These are phyloP conservation scores for Pleurotus platypus DNA, from an alignment of 768 basidiomycete species.

Conservation along the genomic window DNA sequence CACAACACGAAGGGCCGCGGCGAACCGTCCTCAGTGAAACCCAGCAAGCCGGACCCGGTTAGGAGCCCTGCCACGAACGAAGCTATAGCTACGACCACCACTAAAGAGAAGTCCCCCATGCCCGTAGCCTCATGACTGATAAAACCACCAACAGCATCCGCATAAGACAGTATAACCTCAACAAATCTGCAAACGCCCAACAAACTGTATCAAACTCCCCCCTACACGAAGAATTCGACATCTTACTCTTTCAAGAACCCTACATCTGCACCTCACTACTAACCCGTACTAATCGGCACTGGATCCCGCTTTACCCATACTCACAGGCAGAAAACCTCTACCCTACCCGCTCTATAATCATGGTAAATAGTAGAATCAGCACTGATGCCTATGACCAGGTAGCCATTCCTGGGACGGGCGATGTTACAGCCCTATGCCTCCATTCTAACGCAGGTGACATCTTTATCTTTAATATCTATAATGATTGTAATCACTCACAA, in stretches of 20 bases:
- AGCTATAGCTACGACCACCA: too few species aligned
- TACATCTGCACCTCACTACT: slow-evolving; percentile 13
- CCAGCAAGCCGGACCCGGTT: too few species aligned
- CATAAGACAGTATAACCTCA: slow-evolving; percentile 20
- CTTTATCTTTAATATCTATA: slow-evolving; percentile 24
- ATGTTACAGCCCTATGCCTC: slow-evolving; percentile 23
- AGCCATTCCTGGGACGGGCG: slow-evolving; percentile 13
- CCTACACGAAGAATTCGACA: slow-evolving; percentile 13
- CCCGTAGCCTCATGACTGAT: background rate
- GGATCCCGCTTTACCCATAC: background rate
- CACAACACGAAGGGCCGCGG: too few species aligned
- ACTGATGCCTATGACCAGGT: slow-evolving; percentile 18
- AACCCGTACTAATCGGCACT: background rate
- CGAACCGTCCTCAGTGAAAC: too few species aligned
- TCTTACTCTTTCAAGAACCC: slow-evolving; percentile 28
- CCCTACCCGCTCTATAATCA: slow-evolving; percentile 13
- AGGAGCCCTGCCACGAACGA: too few species aligned
- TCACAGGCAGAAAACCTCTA: background rate
- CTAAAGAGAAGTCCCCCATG: too few species aligned
- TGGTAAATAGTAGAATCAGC: slow-evolving; percentile 16
- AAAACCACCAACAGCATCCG: background rate
- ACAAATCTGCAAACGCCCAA: slow-evolving; percentile 18
- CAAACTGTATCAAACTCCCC: slow-evolving; percentile 6
- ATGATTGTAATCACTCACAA: slow-evolving; percentile 11
- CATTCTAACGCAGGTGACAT: slow-evolving; percentile 10